Evolutionary conservation across 495 filamentous ascomycete genomes (phyloP).

Genomic region (Coniosporium apollinis): DNA sequence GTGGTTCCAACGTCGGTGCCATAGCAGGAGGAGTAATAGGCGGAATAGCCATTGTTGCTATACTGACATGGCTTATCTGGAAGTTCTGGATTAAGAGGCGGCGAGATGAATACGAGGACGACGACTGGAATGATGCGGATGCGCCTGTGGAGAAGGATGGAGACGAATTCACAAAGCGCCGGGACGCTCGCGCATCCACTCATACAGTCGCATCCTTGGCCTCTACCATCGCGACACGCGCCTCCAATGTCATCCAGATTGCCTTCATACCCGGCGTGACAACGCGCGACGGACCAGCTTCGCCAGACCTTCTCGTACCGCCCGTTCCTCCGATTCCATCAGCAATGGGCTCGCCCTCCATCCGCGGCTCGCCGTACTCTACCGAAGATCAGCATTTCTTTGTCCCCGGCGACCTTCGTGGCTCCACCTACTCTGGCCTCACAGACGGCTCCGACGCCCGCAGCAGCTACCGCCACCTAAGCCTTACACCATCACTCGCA

Average conservation of each 20-base stretch:
- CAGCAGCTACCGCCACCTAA: slow-evolving; percentile 42
- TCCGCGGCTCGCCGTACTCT: slow-evolving; percentile 35
- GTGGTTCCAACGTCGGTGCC: slow-evolving; percentile 51
- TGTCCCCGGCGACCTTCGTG: slow-evolving; percentile 78
- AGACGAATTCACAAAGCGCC: slow-evolving; percentile 38
- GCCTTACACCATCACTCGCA: slow-evolving; percentile 41
- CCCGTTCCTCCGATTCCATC: slow-evolving; percentile 79
- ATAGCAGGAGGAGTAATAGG: slow-evolving; percentile 77
- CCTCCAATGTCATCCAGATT: slow-evolving; percentile 98
- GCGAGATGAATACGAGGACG: slow-evolving; percentile 41
- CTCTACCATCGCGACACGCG: slow-evolving; percentile 85
- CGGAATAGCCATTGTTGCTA: slow-evolving; percentile 48
- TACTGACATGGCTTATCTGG: slow-evolving; percentile 67
- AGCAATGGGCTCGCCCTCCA: slow-evolving; percentile 32
- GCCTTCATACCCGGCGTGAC: slow-evolving; percentile 97
- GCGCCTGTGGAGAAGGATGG: slow-evolving; percentile 33
- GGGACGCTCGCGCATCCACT: slow-evolving; percentile 57
- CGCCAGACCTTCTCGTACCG: slow-evolving; percentile 67
- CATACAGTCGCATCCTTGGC: slow-evolving; percentile 85
- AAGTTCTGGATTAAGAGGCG: slow-evolving; percentile 71
- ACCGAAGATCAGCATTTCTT: slow-evolving; percentile 76
- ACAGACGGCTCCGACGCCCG: slow-evolving; percentile 45
- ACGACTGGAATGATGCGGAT: slow-evolving; percentile 36
- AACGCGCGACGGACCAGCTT: slow-evolving; percentile 70
- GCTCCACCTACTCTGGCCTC: slow-evolving; percentile 61